phyloP scores from a whole-genome alignment of 202 grass and related monocot genomes.

The Carex sylvatica region DNA sequence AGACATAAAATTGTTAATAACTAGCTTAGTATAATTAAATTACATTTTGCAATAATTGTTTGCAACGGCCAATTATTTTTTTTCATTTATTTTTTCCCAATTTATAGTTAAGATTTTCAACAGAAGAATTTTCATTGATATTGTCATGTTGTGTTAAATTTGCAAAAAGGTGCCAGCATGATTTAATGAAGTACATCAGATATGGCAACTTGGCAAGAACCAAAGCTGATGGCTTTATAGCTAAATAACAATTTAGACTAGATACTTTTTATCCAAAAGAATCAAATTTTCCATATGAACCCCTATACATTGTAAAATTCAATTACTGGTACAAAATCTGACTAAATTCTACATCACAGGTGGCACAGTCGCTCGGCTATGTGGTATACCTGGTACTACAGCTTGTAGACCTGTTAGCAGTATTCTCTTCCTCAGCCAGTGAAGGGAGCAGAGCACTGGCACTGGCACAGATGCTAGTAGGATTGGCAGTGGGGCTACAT shows the following conservation, averaged over 20 bases:
- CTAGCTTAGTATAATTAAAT: not conserved
- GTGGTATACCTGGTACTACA: constrained; percentile 77
- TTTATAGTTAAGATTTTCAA: not conserved
- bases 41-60: no score
- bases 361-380: constrained; percentile 81
- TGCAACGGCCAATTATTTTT: not conserved
- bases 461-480: constrained; percentile 86
- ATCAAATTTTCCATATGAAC: not conserved
- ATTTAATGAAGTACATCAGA: not conserved
- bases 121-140: not conserved
- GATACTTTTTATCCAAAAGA: not conserved
- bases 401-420: constrained; percentile 72
- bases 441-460: constrained; percentile 57
- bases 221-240: not conserved
- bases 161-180: not conserved
- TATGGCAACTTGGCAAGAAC: not conserved
- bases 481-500: constrained; percentile 69
- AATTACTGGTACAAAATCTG: not conserved
- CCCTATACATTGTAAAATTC: not conserved
- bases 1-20: not conserved
- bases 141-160: not conserved
- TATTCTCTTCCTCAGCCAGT: constrained; percentile 57
- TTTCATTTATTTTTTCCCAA: not conserved
- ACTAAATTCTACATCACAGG: not conserved
- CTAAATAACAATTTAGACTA: not conserved